Conservation (phyloP, 129 eudicot genomes). For the Pulicaria dysenterica region DNA sequence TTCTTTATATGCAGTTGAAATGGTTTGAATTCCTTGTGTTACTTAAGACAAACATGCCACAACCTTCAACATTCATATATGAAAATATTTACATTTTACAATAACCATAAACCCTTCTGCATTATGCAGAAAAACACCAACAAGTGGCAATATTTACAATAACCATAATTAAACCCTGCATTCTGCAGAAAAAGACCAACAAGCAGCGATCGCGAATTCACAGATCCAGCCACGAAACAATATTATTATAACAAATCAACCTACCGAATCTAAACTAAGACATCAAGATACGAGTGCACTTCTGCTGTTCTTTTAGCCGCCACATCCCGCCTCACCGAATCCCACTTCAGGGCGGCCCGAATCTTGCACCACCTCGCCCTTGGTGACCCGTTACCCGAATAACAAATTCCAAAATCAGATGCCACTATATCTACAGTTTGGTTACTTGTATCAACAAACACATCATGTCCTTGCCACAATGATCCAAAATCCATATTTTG, state of each 20-base stretch:
- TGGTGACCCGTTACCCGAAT: constrained; percentile 30
- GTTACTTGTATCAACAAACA: constrained; percentile 24
- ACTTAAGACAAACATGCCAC: neutral
- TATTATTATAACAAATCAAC: neutral
- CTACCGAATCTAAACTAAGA: constrained; percentile 13
- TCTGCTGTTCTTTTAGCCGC: constrained; percentile 44
- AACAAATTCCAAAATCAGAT: constrained; percentile 36
- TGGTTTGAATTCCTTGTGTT: no score
- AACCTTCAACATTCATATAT: neutral
- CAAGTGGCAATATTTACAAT: constrained; percentile 6
- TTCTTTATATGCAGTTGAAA: no score
- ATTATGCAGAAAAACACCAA: no score
- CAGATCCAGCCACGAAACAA: constrained; percentile 33
- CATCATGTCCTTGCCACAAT: constrained; percentile 26
- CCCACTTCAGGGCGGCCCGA: constrained; percentile 48
- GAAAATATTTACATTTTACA: constrained; percentile 6
- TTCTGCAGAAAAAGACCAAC: neutral
- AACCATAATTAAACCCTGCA: constrained; percentile 10
- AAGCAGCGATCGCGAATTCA: constrained; percentile 21
- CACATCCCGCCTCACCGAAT: constrained; percentile 43
- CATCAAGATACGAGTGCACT: constrained; percentile 23
- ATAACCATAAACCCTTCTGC: no score
- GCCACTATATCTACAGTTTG: constrained; percentile 27
- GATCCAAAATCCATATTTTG: constrained; percentile 28
- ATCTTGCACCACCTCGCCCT: constrained; percentile 47